phyloP scores from a whole-genome alignment of 768 basidiomycete species.

The Russula olivacea region DNA sequence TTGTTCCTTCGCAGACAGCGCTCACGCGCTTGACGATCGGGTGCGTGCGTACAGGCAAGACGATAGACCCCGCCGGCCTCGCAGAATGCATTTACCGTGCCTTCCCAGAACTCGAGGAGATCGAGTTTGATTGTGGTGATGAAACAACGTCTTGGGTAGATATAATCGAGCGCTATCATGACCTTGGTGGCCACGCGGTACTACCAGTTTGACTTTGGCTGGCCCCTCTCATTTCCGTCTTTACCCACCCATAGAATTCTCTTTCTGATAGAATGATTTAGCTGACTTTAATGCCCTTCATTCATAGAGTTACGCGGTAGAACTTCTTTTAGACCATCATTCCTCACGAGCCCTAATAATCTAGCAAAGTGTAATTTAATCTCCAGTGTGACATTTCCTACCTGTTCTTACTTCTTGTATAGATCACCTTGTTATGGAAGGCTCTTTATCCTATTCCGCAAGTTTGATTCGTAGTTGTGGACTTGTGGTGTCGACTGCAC shows the following conservation, averaged over 20 bases:
- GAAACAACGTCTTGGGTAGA: constrained; percentile 22
- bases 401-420: not conserved
- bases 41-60: constrained; percentile 22
- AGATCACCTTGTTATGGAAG: not conserved
- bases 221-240: not conserved
- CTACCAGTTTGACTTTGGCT: not conserved
- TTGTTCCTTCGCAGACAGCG: constrained; percentile 17
- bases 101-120: constrained; percentile 17
- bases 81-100: constrained; percentile 23
- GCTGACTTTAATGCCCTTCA: constrained; percentile 2
- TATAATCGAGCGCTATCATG: constrained; percentile 19
- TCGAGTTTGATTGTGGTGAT: constrained; percentile 24
- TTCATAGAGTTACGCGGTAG: constrained; percentile 9
- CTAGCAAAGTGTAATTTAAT: not conserved
- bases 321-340: not conserved
- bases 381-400: not conserved
- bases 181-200: constrained; percentile 8
- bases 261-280: not conserved
- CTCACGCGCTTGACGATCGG: constrained; percentile 26
- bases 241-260: not conserved
- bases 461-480: not conserved
- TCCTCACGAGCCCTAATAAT: not conserved
- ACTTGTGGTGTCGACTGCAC: not conserved
- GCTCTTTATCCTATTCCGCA: not conserved
- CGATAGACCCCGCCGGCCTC: constrained; percentile 16